These are phyloP conservation scores for Puya raimondii DNA, from an alignment of 176 grass and related monocot species.

Conservation along the genomic window DNA sequence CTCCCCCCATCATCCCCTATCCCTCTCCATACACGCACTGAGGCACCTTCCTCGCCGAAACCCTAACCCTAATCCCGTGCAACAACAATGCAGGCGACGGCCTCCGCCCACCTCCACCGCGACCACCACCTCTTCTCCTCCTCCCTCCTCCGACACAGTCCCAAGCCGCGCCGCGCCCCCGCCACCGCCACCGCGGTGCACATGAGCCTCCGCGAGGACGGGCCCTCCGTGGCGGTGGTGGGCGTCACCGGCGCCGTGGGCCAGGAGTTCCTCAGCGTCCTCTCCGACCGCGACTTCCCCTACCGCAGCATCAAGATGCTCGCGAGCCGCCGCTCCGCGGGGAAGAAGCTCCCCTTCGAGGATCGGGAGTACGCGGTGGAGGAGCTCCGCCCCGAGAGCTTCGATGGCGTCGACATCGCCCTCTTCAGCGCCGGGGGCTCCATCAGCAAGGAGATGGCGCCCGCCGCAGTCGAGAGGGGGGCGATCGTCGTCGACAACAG, in stretches of 20 bases:
- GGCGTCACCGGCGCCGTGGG: slow-evolving; percentile 89
- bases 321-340: slow-evolving; percentile 74
- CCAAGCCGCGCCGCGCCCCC: slow-evolving; percentile 2
- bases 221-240: slow-evolving; percentile 72
- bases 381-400: slow-evolving; percentile 65
- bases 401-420: slow-evolving; percentile 78
- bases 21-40: background rate
- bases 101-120: slow-evolving; percentile 32
- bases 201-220: slow-evolving; percentile 77
- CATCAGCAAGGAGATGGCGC: slow-evolving; percentile 48
- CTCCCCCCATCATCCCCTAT: too few species aligned
- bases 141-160: background rate
- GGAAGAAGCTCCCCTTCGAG: slow-evolving; percentile 65
- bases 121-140: slow-evolving; percentile 23
- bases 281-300: slow-evolving; percentile 73
- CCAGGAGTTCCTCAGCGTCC: slow-evolving; percentile 85
- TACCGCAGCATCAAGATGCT: slow-evolving; percentile 66
- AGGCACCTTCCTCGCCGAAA: background rate
- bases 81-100: slow-evolving; percentile 52
- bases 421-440: slow-evolving; percentile 84
- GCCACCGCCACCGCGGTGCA: slow-evolving; percentile 34
- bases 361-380: slow-evolving; percentile 55
- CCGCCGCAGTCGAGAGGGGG: slow-evolving; percentile 56
- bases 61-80: slow-evolving; percentile 8
- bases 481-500: slow-evolving; percentile 90